Evolutionary conservation across 345 rosid species (phyloP).

Genomic region (Brassica cretica): DNA sequence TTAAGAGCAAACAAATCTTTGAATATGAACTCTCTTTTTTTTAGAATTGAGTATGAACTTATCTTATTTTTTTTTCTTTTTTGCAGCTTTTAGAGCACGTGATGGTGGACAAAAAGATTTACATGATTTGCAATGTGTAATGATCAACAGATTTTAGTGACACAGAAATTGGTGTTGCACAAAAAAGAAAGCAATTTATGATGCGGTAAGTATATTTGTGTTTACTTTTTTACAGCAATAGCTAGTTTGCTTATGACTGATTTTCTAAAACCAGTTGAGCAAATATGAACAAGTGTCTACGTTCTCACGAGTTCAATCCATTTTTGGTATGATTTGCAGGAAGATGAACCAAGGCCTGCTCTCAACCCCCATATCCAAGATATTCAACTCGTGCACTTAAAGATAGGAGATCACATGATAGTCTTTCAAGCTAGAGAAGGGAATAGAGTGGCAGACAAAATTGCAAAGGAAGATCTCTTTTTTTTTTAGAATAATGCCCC

Average conservation of each 20-base stretch:
- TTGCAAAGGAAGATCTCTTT: background rate
- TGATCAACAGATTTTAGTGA: background rate
- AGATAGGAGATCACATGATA: background rate
- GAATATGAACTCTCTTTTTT: background rate
- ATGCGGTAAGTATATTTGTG: background rate
- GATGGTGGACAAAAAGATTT: background rate
- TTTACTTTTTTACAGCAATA: too few species aligned
- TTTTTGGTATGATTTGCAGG: background rate
- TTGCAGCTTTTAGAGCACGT: background rate
- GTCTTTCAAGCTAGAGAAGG: background rate
- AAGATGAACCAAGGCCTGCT: background rate
- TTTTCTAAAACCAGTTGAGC: too few species aligned
- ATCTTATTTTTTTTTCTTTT: too few species aligned
- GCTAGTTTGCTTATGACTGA: too few species aligned
- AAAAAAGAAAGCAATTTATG: background rate
- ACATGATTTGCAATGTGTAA: background rate
- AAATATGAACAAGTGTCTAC: too few species aligned
- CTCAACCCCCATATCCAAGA: background rate
- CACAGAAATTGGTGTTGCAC: background rate
- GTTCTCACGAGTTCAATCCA: too few species aligned
- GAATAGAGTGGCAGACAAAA: background rate
- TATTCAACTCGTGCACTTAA: background rate
- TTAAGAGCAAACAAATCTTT: background rate
- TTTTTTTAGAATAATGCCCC: background rate
- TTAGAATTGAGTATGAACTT: background rate